Conservation (phyloP, 768 basidiomycete genomes). For the Auricularia sp. region DNA sequence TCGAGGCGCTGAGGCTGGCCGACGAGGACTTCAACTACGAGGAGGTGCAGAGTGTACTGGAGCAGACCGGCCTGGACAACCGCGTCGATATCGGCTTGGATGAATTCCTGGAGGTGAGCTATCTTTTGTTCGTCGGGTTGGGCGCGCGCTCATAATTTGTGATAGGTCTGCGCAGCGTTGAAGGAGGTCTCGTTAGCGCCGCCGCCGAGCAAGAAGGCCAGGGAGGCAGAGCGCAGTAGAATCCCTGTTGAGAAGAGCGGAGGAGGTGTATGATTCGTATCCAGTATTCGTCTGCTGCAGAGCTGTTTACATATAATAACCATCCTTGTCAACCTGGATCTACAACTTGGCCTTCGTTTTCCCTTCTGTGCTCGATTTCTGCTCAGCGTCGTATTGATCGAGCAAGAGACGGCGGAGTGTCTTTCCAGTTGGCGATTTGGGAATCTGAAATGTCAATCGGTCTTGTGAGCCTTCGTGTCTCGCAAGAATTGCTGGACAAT, state of each 20-base stretch:
- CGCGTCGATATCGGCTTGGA: slow-evolving; percentile 59
- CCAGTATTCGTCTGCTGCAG: background rate
- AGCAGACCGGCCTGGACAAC: slow-evolving; percentile 57
- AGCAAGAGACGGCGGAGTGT: slow-evolving; percentile 50
- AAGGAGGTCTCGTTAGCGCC: slow-evolving; percentile 52
- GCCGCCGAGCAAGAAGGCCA: slow-evolving; percentile 17
- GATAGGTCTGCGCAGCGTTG: slow-evolving; percentile 60
- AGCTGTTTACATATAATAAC: background rate
- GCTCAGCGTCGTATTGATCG: slow-evolving; percentile 24
- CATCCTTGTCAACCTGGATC: background rate
- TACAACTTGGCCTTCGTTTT: background rate
- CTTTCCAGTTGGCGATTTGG: slow-evolving; percentile 68
- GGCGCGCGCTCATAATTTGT: background rate
- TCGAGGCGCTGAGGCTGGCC: slow-evolving; percentile 22
- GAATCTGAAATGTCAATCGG: slow-evolving; percentile 35
- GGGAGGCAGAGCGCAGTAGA: slow-evolving; percentile 29
- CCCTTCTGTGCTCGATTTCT: background rate
- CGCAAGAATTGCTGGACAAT: slow-evolving; percentile 11
- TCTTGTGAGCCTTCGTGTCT: no score
- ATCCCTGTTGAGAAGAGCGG: slow-evolving; percentile 49
- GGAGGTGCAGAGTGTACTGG: slow-evolving; percentile 66
- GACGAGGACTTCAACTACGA: slow-evolving; percentile 47
- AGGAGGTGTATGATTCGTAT: slow-evolving; percentile 32
- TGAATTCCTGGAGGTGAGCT: slow-evolving; percentile 74
- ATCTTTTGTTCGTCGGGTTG: background rate